phyloP scores from a whole-genome alignment of 177 flowering plant species.

The Vitis hybrid region DNA sequence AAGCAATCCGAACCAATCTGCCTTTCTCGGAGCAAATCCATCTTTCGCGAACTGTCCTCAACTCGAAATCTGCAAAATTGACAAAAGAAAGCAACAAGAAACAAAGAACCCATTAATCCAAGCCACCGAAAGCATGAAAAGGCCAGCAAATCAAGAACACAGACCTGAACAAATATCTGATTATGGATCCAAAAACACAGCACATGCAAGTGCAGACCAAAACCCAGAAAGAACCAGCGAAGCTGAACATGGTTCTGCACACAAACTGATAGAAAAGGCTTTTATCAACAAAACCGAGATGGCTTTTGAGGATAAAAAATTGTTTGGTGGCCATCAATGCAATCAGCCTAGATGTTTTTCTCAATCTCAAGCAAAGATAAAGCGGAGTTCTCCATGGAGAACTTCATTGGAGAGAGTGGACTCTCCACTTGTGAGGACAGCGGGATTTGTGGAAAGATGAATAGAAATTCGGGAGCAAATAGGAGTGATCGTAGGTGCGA shows the following conservation, averaged over 20 bases:
- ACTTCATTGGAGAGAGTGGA: not conserved
- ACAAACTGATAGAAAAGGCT: constrained; percentile 19
- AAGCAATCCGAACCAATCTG: not conserved
- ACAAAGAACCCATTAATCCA: constrained; percentile 8
- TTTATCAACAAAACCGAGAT: constrained; percentile 20
- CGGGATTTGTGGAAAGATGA: constrained; percentile 13
- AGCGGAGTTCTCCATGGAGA: not conserved
- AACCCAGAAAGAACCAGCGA: constrained; percentile 37
- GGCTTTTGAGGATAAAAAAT: constrained; percentile 13
- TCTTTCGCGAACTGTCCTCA: constrained; percentile 6
- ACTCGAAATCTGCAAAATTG: constrained; percentile 16
- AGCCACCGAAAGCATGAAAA: not conserved
- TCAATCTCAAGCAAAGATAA: constrained; percentile 25
- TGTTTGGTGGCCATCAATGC: constrained; percentile 36
- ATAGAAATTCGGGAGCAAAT: not conserved
- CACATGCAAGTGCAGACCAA: constrained; percentile 23
- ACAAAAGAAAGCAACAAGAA: no score
- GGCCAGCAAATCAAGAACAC: not conserved
- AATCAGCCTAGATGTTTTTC: constrained; percentile 17
- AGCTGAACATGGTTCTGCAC: constrained; percentile 29
- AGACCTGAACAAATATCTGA: constrained; percentile 39
- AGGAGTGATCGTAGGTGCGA: not conserved
- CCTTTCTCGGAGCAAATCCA: constrained; percentile 11
- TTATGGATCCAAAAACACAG: constrained; percentile 30
- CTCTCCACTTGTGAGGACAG: constrained; percentile 13